Base-by-base conservation (phyloP, 495 filamentous ascomycete genomes). In the Paragyromitra xinjiangensis region DNA sequence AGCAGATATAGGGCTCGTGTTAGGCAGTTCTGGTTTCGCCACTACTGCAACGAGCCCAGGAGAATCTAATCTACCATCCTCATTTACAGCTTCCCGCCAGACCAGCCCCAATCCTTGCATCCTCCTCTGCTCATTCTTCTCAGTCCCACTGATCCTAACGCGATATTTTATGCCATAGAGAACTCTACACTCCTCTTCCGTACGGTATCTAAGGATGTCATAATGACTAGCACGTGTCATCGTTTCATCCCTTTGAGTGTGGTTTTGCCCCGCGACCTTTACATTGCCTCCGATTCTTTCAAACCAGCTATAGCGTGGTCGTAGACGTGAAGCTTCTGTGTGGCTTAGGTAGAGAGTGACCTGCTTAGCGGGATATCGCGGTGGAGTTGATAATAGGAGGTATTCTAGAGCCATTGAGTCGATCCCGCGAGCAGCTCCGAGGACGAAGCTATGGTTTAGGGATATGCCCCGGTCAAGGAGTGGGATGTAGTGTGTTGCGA, bases 401-500 rank as follows among this genome's bases (percentile, higher is more conserved):
- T 56, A 56, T 26, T 26, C 24, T 16, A 56, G 53, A 26, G 53
- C 53, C 19, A 56, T 56, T 26, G 53, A 29, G 14, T 56, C 53
- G 22, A 56, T 11, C 1, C 14, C 24, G 2, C 22, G 53, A 2
- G 53, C 53, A 14, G 19, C 53, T 2, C 53, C 42, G 12, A 63
- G 68, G 14, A 71, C 6, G 26, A 62, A 71, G 3, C 24, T 34
- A 42, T 71, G 68, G 14, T 34, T 34, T 6, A 37, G 14, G 29
- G 42, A 19, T 4, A 53, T 19, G 6, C 55, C 68, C 6, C 7
- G 12, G 8, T 61, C 55, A 40, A 50, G 3, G 68, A 7, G 56
- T 6, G 68, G 68, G 37, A 45, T 44, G 24, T 71, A 71, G 55
- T 71, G 37, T 1, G 55, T 26, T 59, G 40, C 9, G 34, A 71